Evolutionary conservation across 2,329 filamentous ascomycete genomes (phyloP).

Genomic region (Arthrinium puccinioides): DNA sequence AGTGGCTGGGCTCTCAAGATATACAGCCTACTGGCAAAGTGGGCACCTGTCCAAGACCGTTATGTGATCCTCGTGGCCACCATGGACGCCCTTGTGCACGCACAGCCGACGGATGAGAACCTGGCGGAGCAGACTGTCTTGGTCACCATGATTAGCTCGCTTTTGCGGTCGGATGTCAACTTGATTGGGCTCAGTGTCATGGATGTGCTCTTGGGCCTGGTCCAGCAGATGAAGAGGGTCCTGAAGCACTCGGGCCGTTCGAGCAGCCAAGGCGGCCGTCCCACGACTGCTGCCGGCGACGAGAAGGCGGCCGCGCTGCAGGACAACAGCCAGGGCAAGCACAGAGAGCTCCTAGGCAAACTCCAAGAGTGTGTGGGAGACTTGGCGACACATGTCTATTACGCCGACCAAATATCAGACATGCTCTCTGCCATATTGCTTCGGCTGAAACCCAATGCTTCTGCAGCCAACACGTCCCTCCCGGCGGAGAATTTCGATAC

Average conservation of each 20-base stretch:
- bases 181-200: conserved; percentile 94
- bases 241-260: conserved; percentile 53
- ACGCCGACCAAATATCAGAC: conserved; percentile 90
- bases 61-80: conserved; percentile 82
- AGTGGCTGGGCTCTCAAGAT: conserved; percentile 76
- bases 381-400: conserved; percentile 91
- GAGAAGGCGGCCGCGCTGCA: conserved; percentile 19
- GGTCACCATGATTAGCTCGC: conserved; percentile 69
- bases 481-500: conserved; percentile 40
- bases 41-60: conserved; percentile 90
- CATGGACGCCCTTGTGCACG: conserved; percentile 67
- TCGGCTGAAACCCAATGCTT: conserved; percentile 62
- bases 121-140: conserved; percentile 69
- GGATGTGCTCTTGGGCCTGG: conserved; percentile 80
- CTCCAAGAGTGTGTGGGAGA: conserved; percentile 83
- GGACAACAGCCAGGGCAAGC: conserved; percentile 31
- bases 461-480: conserved; percentile 32
- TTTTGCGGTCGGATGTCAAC: conserved; percentile 83
- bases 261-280: conserved; percentile 11
- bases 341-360: conserved; percentile 56
- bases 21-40: conserved; percentile 71
- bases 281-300: conserved; percentile 14
- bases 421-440: conserved; percentile 79
- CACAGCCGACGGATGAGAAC: conserved; percentile 61
- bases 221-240: conserved; percentile 74